Base-by-base conservation (phyloP, 164 flowering plant species). In the Paratinospora sagittata region DNA sequence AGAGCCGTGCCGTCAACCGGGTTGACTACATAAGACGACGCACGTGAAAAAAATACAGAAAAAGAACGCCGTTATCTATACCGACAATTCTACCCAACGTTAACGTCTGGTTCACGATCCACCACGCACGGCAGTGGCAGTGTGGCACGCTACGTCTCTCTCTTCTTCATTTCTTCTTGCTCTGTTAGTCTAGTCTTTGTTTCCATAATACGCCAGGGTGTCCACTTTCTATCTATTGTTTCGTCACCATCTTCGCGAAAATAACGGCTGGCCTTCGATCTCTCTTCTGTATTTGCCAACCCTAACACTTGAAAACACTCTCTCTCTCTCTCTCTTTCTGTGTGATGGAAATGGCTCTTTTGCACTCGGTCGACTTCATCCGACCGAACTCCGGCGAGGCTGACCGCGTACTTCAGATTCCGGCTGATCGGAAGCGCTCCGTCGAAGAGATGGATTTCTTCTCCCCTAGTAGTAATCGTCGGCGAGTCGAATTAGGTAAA, bases 321-420 rank as follows among this genome's bases (percentile, higher is more conserved):
- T 58, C 26, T 19, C n/a, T n/a, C n/a, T n/a, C n/a, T n/a, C 63
- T 23, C 63, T 58, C 3, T 13, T 14, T 58, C 23, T n/a, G 24
- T 7, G 14, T 61, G 4, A 63, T 13, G 64, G 64, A 61, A 61
- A 61, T 61, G 64, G 34, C 64, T 14, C 64, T 61, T 30, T 61
- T 61, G 17, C 64, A 61, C 34, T 24, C 64, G 14, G 14, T 61
- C 30, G 60, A 52, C 45, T 41, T 41, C 45, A 8, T 41, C 45
- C 45, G 45, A 11, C 45, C 45, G 27, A 69, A 41, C 13, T 27
- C 74, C 33, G 70, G 49, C 43, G 37, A 7, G 8, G 11, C 61
- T 3, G 72, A 74, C 63, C 66, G 24, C 21, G 39, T 36, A n/a
- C 52, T 16, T 37, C 52, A 26, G 64, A 74, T n/a, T 63, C 27